phyloP scores from a whole-genome alignment of 805 yeast genomes.

The Geotrichum ghanense region DNA sequence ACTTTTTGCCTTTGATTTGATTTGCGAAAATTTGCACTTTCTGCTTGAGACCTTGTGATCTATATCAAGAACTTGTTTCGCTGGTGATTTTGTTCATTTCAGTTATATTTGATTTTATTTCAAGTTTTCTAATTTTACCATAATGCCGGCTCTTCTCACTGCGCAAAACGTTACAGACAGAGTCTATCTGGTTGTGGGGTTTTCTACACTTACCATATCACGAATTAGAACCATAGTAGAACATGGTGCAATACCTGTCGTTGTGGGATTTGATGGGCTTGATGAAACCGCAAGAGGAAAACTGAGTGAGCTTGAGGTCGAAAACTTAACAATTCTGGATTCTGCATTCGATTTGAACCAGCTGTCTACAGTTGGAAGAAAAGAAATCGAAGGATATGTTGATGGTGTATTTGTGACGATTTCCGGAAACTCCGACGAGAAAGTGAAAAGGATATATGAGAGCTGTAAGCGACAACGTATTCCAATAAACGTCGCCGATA shows the following conservation, averaged over 20 bases:
- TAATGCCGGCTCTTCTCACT: conserved; percentile 8
- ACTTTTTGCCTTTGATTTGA: too few species aligned
- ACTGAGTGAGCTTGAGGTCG: conserved; percentile 21
- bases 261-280: conserved; percentile 26
- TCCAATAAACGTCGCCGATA: conserved; percentile 73
- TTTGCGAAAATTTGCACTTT: too few species aligned
- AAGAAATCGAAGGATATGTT: conserved; percentile 48
- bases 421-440: conserved; percentile 25
- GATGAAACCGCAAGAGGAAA: background rate
- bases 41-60: too few species aligned
- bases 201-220: conserved; percentile 32
- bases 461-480: conserved; percentile 54
- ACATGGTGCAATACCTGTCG: conserved; percentile 45
- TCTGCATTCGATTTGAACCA: conserved; percentile 32
- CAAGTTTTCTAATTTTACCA: too few species aligned
- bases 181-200: conserved; percentile 46
- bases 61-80: too few species aligned
- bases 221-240: conserved; percentile 39
- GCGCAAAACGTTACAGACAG: conserved; percentile 29
- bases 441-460: conserved; percentile 28
- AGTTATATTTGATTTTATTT: too few species aligned
- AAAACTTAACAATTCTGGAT: conserved; percentile 15
- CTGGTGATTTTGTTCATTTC: too few species aligned
- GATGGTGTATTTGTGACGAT: conserved; percentile 66
- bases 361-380: conserved; percentile 48